Base-by-base conservation (phyloP, 176 grass and related monocot species). In the Avena insularis region DNA sequence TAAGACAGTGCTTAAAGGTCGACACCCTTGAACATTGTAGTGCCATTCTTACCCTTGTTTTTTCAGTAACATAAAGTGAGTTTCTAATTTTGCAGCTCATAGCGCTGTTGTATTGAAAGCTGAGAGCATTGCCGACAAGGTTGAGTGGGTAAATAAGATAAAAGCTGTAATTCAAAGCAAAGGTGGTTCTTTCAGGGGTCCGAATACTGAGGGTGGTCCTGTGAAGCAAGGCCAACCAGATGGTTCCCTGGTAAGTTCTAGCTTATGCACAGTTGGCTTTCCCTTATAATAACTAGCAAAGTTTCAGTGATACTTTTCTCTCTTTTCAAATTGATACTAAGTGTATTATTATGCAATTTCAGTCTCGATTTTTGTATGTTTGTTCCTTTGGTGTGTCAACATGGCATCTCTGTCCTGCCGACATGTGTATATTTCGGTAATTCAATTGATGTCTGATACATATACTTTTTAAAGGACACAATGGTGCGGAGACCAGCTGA, bases 1-100 rank as follows among this genome's bases (percentile, higher is more conserved):
- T 66, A 99, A 99, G 88, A 99, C 94, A 69, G 97, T 99, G 64
- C 60, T 99, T 75, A 99, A 99, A 99, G 94, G 97, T 99, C 83
- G 13, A 62, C 54, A 56, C 20, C 61, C 57, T 63, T 69, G 21
- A 60, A 79, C 62, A 15, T 29, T 72, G 29, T 19, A 81, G 57
- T 29, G 14, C 82, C 46, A 40, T 84, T 4, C 73, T 67, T 80
- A 62, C 77, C 57, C 75, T 75, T 46, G 1, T 67, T 29, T 79
- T 8, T 80, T 75, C 69, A 73, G 17, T 83, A 66, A 40, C 16
- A 78, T 91, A 57, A 60, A 70, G 27, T n/a, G 1, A 72, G 51
- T 67, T 35, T 46, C 63, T 81, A 23, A 70, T 19, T n/a, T 87
- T 92, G 81, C 89, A 99, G 97, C 97, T 80, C 92, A 99, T 35